Conservation (phyloP, 768 basidiomycete species). For the Cystofilobasidium capitatum region DNA sequence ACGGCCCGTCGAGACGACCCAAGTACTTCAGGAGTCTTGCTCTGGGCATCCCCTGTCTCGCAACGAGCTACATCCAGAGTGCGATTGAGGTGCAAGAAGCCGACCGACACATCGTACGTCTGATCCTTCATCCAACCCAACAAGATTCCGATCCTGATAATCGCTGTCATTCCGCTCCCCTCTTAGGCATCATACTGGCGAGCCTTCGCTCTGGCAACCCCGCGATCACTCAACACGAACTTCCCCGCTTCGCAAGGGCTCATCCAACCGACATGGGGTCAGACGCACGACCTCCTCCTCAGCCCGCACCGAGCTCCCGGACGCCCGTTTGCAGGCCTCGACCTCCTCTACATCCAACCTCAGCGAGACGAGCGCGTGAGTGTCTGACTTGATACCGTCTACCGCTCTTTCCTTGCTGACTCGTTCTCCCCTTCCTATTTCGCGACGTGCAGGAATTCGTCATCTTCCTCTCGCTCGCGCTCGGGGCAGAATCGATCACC, state of each 20-base stretch:
- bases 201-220: background rate
- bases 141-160: background rate
- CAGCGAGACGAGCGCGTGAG: background rate
- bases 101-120: background rate
- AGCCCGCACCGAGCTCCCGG: conserved; percentile 6
- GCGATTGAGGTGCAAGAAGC: background rate
- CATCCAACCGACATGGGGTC: background rate
- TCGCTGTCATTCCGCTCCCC: background rate
- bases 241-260: background rate
- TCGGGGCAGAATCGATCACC: conserved; percentile 67
- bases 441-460: conserved; percentile 39
- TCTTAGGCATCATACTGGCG: background rate
- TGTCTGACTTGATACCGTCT: too few relatives aligned
- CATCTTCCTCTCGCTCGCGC: conserved; percentile 60
- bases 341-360: background rate
- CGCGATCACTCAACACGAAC: background rate
- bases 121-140: background rate
- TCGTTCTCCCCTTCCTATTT: background rate
- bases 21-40: conserved; percentile 76
- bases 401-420: conserved; percentile 17
- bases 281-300: conserved; percentile 45
- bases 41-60: conserved; percentile 73
- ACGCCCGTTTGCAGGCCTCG: background rate
- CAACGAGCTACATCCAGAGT: conserved; percentile 19
- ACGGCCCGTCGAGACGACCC: conserved; percentile 53